Percentiles rank a stretch among this genome's conserved stretches.
These are phyloP conservation scores for Yamadazyma atmosphaerica DNA, from an alignment of 1,139 yeast species.

Conservation along the genomic window DNA sequence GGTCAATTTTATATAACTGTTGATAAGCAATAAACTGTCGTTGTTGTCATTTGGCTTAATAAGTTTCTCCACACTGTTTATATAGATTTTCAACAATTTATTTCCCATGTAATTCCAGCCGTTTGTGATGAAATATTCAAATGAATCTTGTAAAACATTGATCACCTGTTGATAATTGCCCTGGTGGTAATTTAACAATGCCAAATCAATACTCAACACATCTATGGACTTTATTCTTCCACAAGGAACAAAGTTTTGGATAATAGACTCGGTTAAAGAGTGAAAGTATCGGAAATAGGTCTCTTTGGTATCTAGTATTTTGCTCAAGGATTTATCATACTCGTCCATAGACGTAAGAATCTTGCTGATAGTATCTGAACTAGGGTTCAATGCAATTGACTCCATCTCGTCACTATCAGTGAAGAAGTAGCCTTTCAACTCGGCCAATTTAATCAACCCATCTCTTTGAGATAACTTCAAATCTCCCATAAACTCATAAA, in stretches of 20 bases:
- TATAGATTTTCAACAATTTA: constrained; percentile 60
- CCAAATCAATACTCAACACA: constrained; percentile 78
- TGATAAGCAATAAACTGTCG: constrained; percentile 24
- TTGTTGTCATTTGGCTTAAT: constrained; percentile 3
- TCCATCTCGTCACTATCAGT: constrained; percentile 11
- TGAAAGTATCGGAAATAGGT: constrained; percentile 27
- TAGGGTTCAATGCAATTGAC: constrained; percentile 19
- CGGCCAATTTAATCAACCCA: constrained; percentile 39
- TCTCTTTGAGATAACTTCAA: constrained; percentile 46
- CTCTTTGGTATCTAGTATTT: constrained; percentile 17
- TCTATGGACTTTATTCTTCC: constrained; percentile 66
- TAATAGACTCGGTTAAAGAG: constrained; percentile 41
- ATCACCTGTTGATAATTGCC: constrained; percentile 62
- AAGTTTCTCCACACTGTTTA: constrained; percentile 63
- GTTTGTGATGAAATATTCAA: constrained; percentile 60
- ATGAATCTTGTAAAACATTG: constrained; percentile 63
- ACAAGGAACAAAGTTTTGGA: constrained; percentile 48
- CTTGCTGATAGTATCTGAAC: constrained; percentile 5
- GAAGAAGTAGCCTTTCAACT: constrained; percentile 23
- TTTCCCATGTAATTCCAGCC: constrained; percentile 80
- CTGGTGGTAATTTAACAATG: constrained; percentile 62
- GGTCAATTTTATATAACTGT: constrained; percentile 35
- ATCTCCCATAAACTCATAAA: constrained; percentile 49
- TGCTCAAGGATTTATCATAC: constrained; percentile 16
- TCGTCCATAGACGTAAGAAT: constrained; percentile 6